phyloP scores from a whole-genome alignment of 129 eudicot species.

The Calendula officinalis region DNA sequence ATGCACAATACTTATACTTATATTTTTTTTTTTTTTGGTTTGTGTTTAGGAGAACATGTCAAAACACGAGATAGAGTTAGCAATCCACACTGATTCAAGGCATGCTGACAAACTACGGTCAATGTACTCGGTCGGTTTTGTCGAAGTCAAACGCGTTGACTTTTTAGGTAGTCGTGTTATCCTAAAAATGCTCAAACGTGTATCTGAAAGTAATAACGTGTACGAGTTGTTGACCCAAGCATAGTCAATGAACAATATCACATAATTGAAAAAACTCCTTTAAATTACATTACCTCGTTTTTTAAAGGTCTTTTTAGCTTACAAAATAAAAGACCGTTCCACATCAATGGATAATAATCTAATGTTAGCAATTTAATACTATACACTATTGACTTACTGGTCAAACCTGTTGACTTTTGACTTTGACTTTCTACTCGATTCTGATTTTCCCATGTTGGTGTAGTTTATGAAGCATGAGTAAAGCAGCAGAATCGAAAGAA shows the following conservation, averaged over 20 bases:
- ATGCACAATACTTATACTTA: neutral
- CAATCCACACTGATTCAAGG: constrained; percentile 88
- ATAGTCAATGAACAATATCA: constrained; percentile 19
- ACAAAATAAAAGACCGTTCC: neutral
- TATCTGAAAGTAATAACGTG: constrained; percentile 58
- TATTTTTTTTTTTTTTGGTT: no score
- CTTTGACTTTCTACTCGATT: constrained; percentile 26
- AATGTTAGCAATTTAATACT: neutral
- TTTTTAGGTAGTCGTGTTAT: constrained; percentile 82
- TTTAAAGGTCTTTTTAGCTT: neutral
- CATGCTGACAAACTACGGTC: constrained; percentile 82
- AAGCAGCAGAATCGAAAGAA: constrained; percentile 75
- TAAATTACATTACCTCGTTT: neutral
- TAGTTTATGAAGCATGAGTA: constrained; percentile 65
- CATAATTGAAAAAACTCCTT: neutral
- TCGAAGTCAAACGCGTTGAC: constrained; percentile 68
- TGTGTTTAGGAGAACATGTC: constrained; percentile 68
- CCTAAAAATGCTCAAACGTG: constrained; percentile 88
- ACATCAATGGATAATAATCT: neutral
- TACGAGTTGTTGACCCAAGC: constrained; percentile 79
- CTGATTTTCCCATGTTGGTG: constrained; percentile 43
- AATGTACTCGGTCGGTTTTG: constrained; percentile 47
- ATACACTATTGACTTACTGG: neutral
- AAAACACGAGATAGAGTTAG: constrained; percentile 62
- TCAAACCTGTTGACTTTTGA: neutral